Evolutionary conservation across 2,329 filamentous ascomycete species (phyloP).

Genomic region (Clarireedia hainanense): DNA sequence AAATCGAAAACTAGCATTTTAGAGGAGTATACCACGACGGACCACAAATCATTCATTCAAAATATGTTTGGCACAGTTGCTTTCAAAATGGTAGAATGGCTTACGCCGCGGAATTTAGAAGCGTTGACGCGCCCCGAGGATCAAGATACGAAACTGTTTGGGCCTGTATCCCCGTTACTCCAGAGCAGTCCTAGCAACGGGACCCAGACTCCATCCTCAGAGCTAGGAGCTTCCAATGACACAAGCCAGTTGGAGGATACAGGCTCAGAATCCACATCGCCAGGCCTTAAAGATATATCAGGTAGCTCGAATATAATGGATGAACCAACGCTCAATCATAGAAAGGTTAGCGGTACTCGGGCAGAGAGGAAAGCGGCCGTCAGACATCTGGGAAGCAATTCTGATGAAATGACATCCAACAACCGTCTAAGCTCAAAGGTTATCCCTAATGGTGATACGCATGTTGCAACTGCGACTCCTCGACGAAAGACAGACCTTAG

Average conservation of each 20-base stretch:
- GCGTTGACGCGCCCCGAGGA: slow-evolving; percentile 13
- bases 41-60: slow-evolving; percentile 55
- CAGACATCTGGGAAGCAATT: not conserved
- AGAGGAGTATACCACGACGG: slow-evolving; percentile 36
- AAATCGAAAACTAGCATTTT: slow-evolving; percentile 4
- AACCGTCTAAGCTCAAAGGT: slow-evolving; percentile 6
- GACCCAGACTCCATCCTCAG: not conserved
- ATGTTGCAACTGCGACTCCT: slow-evolving; percentile 6
- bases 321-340: not conserved
- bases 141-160: not conserved
- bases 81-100: slow-evolving; percentile 64
- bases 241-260: not conserved
- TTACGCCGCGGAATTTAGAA: slow-evolving; percentile 45
- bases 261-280: not conserved
- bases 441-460: slow-evolving; percentile 7
- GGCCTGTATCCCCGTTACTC: not conserved
- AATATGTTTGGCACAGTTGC: slow-evolving; percentile 58
- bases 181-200: not conserved
- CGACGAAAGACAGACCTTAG: slow-evolving; percentile 14
- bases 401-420: not conserved
- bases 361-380: not conserved
- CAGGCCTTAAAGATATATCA: not conserved
- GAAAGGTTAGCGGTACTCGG: not conserved
- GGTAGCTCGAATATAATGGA: not conserved
- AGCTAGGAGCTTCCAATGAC: not conserved